phyloP scores from a whole-genome alignment of 257 asterid species.

The Solanum gracilifrons region DNA sequence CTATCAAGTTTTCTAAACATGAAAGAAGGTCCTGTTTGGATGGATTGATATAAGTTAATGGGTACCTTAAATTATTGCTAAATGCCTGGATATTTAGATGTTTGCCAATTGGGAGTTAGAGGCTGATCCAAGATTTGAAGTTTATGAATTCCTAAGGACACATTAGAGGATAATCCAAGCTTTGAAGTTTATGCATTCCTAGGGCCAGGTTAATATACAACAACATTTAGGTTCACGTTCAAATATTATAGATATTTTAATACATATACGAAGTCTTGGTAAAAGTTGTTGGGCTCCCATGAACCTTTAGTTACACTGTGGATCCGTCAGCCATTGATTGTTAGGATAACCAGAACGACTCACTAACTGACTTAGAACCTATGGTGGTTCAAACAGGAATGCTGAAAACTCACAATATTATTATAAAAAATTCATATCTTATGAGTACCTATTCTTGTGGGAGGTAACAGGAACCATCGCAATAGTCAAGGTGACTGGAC shows the following conservation, averaged over 20 bases:
- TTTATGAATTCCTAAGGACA: too few relatives aligned
- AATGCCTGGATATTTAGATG: too few relatives aligned
- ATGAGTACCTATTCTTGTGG: neutral
- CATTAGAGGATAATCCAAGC: neutral
- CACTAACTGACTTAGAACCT: neutral
- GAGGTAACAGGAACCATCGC: neutral
- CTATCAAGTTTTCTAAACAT: too few relatives aligned
- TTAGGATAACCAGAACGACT: neutral
- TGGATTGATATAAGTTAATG: too few relatives aligned
- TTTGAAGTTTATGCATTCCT: too few relatives aligned
- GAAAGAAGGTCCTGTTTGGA: too few relatives aligned
- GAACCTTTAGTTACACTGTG: neutral
- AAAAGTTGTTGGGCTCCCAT: neutral
- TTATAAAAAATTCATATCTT: neutral
- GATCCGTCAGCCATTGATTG: neutral
- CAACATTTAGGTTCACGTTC: neutral
- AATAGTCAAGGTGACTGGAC: neutral
- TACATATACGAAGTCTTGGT: neutral
- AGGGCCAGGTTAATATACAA: too few relatives aligned
- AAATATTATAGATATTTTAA: neutral
- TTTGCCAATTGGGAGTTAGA: too few relatives aligned
- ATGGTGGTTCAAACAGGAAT: neutral
- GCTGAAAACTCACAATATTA: neutral
- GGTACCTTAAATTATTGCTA: too few relatives aligned
- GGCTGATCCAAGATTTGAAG: too few relatives aligned